These are phyloP conservation scores for Teunomyces panamensis DNA, from an alignment of 805 yeast genomes.

Conservation along the genomic window DNA sequence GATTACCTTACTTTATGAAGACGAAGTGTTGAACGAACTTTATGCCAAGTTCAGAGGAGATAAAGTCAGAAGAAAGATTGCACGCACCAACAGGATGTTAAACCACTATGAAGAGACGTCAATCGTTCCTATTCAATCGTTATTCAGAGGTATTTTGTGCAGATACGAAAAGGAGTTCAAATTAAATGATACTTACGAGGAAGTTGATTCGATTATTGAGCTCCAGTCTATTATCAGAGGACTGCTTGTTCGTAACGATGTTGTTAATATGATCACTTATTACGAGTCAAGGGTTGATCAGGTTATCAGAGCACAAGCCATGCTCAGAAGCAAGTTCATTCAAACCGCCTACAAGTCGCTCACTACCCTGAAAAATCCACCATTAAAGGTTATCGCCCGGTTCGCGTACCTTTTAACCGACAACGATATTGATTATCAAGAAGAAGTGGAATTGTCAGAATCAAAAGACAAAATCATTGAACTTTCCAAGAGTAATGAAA, in stretches of 20 bases:
- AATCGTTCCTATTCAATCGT: constrained; percentile 51
- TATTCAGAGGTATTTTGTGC: constrained; percentile 59
- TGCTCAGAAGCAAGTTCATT: constrained; percentile 63
- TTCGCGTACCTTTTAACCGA: constrained; percentile 76
- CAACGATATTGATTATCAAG: constrained; percentile 68
- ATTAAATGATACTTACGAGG: constrained; percentile 50
- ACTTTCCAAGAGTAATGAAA: constrained; percentile 67
- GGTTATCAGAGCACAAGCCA: constrained; percentile 72
- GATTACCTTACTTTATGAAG: constrained; percentile 41
- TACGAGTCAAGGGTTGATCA: constrained; percentile 56
- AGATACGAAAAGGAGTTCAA: constrained; percentile 56
- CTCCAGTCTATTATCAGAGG: constrained; percentile 62
- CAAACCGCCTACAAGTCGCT: constrained; percentile 72
- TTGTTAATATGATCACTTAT: constrained; percentile 35
- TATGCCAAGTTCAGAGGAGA: constrained; percentile 47
- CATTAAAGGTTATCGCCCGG: constrained; percentile 68
- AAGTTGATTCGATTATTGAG: constrained; percentile 34
- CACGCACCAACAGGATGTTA: constrained; percentile 14
- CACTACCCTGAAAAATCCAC: constrained; percentile 70
- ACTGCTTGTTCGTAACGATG: constrained; percentile 31
- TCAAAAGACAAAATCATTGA: constrained; percentile 66
- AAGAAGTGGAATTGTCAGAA: constrained; percentile 67
- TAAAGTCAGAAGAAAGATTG: constrained; percentile 28
- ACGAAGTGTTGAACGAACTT: constrained; percentile 32
- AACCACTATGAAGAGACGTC: constrained; percentile 14